phyloP scores from a whole-genome alignment of 176 grass and related monocot genomes.

The Triticum dicoccoides region DNA sequence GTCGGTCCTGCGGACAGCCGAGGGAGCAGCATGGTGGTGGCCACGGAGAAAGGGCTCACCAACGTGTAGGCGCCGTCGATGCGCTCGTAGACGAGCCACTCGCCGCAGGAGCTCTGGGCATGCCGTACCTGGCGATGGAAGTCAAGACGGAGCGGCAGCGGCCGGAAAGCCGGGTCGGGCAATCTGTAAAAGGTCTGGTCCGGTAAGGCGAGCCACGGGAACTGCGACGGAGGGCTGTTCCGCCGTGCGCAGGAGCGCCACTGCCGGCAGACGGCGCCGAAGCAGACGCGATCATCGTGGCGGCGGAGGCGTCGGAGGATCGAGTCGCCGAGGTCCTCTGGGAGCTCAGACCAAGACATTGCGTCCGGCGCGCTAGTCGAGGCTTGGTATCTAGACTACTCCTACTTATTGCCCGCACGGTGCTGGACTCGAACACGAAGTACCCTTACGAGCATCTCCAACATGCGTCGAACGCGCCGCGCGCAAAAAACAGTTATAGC shows the following conservation, averaged over 20 bases:
- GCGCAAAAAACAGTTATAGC: too few relatives aligned
- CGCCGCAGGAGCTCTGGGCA: not conserved
- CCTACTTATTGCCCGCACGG: too few relatives aligned
- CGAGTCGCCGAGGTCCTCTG: not conserved
- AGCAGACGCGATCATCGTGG: not conserved
- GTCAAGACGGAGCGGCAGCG: not conserved
- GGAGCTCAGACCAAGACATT: not conserved
- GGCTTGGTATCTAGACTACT: too few relatives aligned
- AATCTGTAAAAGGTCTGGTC: slow-evolving; percentile 19
- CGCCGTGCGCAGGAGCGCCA: not conserved
- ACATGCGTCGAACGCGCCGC: too few relatives aligned
- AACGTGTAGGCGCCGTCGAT: not conserved
- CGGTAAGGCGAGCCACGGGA: not conserved
- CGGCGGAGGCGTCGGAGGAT: not conserved
- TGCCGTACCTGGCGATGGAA: not conserved
- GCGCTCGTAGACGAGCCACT: not conserved
- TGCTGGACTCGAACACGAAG: not conserved
- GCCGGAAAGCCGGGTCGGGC: not conserved
- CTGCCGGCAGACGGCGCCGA: slow-evolving; percentile 1
- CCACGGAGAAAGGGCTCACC: not conserved
- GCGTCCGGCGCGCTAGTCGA: too few relatives aligned
- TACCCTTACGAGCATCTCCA: too few relatives aligned
- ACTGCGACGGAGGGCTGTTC: not conserved
- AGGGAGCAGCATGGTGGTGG: not conserved
- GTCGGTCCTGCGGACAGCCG: not conserved